Conservation (phyloP, 306 rosid genomes). For the Rosa rugosa region DNA sequence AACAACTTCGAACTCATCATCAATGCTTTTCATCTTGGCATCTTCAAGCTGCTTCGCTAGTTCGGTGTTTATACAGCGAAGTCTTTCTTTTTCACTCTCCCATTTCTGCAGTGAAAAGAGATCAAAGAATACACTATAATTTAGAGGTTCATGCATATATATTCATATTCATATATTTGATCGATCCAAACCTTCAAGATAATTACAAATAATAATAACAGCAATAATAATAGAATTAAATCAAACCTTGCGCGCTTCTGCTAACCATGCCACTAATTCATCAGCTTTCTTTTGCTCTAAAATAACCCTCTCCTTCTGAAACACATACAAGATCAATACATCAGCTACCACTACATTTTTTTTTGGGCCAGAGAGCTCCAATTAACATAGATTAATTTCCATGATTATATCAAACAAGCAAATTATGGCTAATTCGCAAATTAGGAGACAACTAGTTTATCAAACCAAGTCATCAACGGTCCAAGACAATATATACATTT, state of each 20-base stretch:
- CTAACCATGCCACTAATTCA: neutral
- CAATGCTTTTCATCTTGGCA: neutral
- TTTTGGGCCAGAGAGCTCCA: neutral
- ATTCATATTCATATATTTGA: neutral
- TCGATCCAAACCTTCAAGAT: neutral
- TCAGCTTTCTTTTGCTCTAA: slow-evolving; percentile 2
- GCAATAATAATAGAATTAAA: neutral
- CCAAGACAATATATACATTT: no score
- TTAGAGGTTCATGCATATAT: neutral
- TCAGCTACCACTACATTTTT: neutral
- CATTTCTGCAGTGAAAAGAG: neutral
- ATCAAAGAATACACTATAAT: neutral
- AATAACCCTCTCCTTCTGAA: slow-evolving; percentile 2
- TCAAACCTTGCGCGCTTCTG: neutral
- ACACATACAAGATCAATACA: neutral
- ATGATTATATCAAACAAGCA: no score
- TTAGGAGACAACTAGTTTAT: no score
- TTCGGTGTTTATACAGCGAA: neutral
- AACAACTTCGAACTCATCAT: neutral
- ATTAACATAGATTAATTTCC: no score
- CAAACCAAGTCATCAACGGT: no score
- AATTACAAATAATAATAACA: neutral
- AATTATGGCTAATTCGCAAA: no score
- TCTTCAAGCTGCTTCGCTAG: neutral
- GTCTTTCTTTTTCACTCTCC: neutral